Evolutionary conservation across 768 basidiomycete genomes (phyloP), one percentile per base, ranked within the genome.

Genomic region (Terana coerulea): DNA sequence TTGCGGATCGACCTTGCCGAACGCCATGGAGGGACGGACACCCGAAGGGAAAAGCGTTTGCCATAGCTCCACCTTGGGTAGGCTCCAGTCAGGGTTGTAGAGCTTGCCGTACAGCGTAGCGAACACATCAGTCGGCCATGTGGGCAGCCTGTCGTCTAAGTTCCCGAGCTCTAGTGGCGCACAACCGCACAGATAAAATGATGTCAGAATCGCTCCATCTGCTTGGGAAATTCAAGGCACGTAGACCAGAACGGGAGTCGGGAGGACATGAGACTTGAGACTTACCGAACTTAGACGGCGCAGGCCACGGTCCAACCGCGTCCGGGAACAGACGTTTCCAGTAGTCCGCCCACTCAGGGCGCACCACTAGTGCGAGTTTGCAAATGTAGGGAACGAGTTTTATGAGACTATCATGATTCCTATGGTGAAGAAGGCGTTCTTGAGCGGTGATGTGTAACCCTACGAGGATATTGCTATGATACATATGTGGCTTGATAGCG

Each of bases 271-370:
- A 9, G 41, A 57, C 24, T 34, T 29, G 31, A 19, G 9, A 69
- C 75, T 52, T 59, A 81, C 78, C 63, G 47, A 71, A 26, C 15
- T 26, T 29, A 6, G 50, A 25, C 14, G 76, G 69, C 1, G 75
- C 72, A 1, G 81, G 80, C 90, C 89, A 89, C 25, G 67, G 64
- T n/a, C 70, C 67, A 57, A 77, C 70, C 24, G 76, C 75, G 39
- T 79, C 76, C 3, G 91, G 88, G 58, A 83, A 82, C 35, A 91
- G 69, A 11, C 92, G 78, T 61, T 86, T 86, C 94, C 93, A 95
- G 63, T 94, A 94, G 67, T 97, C 92, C 5, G 81, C 81, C 94
- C 93, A 95, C 62, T 92, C 92, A 0, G 84, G 82, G 17, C 88
- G 80, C 14, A 90, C 77, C 12, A 79, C 70, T 21, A 76, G 62